A percentile compares a stretch with the other conserved stretches of the same genome.
Evolutionary conservation across 2,329 filamentous ascomycete species (phyloP).

Genomic region (Ceratocystis smalleyi): DNA sequence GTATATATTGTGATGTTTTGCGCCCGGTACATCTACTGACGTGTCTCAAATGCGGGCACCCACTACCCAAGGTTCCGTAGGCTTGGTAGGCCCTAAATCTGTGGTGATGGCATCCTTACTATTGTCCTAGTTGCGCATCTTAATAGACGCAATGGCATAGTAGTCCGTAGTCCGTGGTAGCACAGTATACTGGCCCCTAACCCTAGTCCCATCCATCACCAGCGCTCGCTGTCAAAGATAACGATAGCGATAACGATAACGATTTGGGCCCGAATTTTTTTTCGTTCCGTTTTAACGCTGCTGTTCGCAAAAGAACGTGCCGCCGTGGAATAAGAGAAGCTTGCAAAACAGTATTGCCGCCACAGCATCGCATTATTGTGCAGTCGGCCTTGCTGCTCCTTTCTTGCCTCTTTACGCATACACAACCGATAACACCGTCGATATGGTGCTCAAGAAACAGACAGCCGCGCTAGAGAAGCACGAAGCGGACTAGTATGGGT

Average conservation of each 20-base stretch:
- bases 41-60: background rate
- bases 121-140: background rate
- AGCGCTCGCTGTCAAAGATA: background rate
- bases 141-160: no score
- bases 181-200: no score
- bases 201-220: no score
- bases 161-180: no score
- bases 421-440: slow-evolving; percentile 13
- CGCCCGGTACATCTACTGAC: background rate
- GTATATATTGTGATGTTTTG: no score
- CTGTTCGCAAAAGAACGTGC: background rate
- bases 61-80: background rate
- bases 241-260: slow-evolving; percentile 15
- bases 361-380: background rate
- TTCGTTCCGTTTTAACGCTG: background rate
- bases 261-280: slow-evolving; percentile 12
- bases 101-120: background rate
- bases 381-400: background rate
- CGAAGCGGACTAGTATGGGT: slow-evolving; percentile 62
- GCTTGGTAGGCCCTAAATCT: background rate
- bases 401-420: background rate
- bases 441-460: slow-evolving; percentile 66
- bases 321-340: background rate
- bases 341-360: background rate
- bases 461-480: slow-evolving; percentile 88